Percentiles rank a stretch among this genome's conserved stretches.
Evolutionary conservation across 179 eudicot species (phyloP).

Genomic region (Silene coronaria): DNA sequence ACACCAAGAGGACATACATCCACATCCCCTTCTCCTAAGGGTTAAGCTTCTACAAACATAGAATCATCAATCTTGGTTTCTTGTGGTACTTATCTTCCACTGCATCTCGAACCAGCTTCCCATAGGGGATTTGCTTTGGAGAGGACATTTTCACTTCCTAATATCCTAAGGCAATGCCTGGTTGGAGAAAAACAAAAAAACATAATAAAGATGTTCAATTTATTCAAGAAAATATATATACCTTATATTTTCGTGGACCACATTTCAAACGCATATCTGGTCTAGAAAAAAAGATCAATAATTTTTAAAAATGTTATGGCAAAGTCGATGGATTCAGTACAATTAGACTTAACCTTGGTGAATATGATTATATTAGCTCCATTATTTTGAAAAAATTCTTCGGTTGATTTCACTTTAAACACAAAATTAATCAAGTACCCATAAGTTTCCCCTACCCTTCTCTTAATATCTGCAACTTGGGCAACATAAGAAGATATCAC

Average conservation of each 20-base stretch:
- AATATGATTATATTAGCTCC: conserved; percentile 56
- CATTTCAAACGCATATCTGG: conserved; percentile 35
- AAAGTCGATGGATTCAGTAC: conserved; percentile 45
- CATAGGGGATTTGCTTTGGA: conserved; percentile 38
- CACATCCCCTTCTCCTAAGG: too few relatives aligned
- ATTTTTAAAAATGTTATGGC: conserved; percentile 38
- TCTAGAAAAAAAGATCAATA: conserved; percentile 48
- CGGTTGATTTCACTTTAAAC: conserved; percentile 56
- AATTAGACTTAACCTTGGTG: conserved; percentile 63
- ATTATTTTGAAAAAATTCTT: conserved; percentile 73
- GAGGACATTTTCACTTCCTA: conserved; percentile 54
- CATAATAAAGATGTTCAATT: background rate
- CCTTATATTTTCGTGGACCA: background rate
- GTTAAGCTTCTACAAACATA: too few relatives aligned
- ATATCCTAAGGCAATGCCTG: conserved; percentile 59
- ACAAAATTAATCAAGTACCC: conserved; percentile 37
- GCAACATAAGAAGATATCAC: conserved; percentile 49
- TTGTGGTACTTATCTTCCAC: too few relatives aligned
- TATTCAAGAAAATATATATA: background rate
- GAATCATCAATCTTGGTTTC: too few relatives aligned
- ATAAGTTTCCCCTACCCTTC: conserved; percentile 38
- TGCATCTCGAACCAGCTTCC: conserved; percentile 24
- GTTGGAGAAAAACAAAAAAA: background rate
- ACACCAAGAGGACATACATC: too few relatives aligned
- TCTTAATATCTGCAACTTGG: conserved; percentile 50